These are phyloP conservation scores for Venturia nashicola DNA, from an alignment of 2,329 filamentous ascomycete genomes.

Conservation along the genomic window DNA sequence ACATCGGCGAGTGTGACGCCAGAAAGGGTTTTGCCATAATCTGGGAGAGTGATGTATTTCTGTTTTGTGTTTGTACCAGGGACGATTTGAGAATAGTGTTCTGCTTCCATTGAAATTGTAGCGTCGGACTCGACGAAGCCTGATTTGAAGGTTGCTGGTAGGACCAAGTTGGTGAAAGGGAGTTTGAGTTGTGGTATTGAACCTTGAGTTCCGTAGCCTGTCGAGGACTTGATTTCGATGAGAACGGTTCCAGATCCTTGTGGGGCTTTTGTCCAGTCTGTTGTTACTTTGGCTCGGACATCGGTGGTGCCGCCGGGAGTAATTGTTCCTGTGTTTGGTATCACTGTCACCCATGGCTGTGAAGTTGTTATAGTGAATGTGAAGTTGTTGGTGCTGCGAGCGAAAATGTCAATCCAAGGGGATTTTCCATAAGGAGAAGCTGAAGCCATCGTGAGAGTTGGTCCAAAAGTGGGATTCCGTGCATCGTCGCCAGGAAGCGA, in stretches of 20 bases:
- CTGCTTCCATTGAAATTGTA: conserved; percentile 25
- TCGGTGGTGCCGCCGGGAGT: conserved; percentile 32
- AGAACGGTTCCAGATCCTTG: conserved; percentile 24
- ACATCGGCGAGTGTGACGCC: conserved; percentile 40
- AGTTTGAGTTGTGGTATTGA: conserved; percentile 36
- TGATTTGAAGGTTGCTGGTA: conserved; percentile 38
- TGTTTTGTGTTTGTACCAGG: conserved; percentile 13
- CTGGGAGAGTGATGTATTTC: conserved; percentile 39
- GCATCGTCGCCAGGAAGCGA: conserved; percentile 55
- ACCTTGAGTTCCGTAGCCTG: conserved; percentile 31
- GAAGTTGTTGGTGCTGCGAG: conserved; percentile 36
- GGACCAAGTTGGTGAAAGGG: conserved; percentile 38
- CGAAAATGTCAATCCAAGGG: conserved; percentile 47
- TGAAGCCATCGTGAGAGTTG: conserved; percentile 41
- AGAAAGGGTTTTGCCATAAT: conserved; percentile 45
- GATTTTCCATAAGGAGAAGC: conserved; percentile 47
- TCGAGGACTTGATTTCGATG: conserved; percentile 42
- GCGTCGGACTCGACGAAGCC: conserved; percentile 52
- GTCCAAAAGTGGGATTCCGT: conserved; percentile 42
- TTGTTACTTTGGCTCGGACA: conserved; percentile 38
- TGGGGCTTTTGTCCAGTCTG: conserved; percentile 43
- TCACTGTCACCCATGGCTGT: conserved; percentile 39
- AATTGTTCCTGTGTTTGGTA: conserved; percentile 37
- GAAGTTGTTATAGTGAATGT: conserved; percentile 26
- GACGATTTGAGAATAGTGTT: conserved; percentile 18